Percentiles rank a stretch among this genome's conserved stretches.
Conservation (phyloP, 768 basidiomycete genomes). For the Leccinellum luteum region DNA sequence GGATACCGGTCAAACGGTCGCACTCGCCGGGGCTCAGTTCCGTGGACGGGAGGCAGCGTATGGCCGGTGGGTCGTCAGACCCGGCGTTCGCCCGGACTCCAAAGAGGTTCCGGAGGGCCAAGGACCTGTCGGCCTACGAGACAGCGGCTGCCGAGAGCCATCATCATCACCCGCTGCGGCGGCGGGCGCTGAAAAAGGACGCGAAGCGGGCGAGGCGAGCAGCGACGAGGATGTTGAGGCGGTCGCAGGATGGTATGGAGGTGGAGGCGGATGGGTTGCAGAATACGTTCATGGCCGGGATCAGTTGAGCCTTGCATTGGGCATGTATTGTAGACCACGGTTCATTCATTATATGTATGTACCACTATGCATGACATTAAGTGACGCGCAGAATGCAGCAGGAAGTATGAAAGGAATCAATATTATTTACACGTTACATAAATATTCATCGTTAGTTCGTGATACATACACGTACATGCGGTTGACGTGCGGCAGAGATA, state of each 20-base stretch:
- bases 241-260: conserved; percentile 31
- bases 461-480: no score
- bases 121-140: conserved; percentile 54
- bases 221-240: conserved; percentile 29
- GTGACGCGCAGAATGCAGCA: no score
- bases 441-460: neutral
- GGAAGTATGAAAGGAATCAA: neutral
- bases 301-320: neutral
- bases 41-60: neutral
- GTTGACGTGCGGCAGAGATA: no score
- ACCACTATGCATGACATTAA: no score
- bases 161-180: conserved; percentile 44
- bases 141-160: conserved; percentile 39
- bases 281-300: conserved; percentile 24
- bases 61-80: neutral
- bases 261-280: conserved; percentile 20
- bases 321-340: neutral
- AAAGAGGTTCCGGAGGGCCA: conserved; percentile 59
- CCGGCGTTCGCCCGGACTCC: conserved; percentile 32
- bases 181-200: conserved; percentile 60
- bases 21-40: conserved; percentile 8
- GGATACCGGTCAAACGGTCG: conserved; percentile 30
- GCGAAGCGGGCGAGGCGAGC: conserved; percentile 61
- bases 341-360: no score
- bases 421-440: neutral